These are phyloP conservation scores for Avena atlantica DNA, from an alignment of 176 grass and related monocot genomes.

Conservation along the genomic window DNA sequence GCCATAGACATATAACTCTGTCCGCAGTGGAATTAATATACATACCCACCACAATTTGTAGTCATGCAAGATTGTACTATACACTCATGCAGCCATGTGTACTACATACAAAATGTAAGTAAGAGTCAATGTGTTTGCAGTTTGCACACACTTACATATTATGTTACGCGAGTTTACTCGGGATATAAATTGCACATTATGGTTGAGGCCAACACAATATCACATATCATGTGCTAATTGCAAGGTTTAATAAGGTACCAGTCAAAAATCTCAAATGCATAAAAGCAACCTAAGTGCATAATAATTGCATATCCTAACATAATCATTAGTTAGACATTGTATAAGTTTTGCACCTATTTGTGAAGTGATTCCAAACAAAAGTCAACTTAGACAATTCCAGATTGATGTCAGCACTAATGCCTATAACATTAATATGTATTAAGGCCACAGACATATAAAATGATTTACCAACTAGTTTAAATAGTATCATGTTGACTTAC, in stretches of 20 bases:
- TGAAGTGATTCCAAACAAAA: conserved; percentile 6
- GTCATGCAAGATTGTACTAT: background rate
- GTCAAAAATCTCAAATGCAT: conserved; percentile 4
- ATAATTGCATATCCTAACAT: conserved; percentile 22
- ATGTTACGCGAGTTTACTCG: background rate
- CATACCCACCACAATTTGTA: conserved; percentile 11
- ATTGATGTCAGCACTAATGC: conserved; percentile 23
- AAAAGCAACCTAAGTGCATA: background rate
- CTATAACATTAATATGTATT: background rate
- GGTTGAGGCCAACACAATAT: background rate
- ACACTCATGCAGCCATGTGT: background rate
- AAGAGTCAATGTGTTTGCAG: conserved; percentile 1
- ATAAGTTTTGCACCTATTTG: background rate
- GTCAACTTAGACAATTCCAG: background rate
- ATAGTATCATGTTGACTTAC: background rate
- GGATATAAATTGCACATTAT: conserved; percentile 13
- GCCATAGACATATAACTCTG: background rate
- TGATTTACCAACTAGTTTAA: conserved; percentile 33
- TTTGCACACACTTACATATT: conserved; percentile 17
- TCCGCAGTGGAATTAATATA: background rate
- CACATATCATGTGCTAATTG: conserved; percentile 8
- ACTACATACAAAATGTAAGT: background rate
- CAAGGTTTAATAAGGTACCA: conserved; percentile 7
- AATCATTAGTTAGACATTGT: background rate
- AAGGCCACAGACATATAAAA: background rate